Base-by-base conservation (phyloP, 768 basidiomycete species). In the Xerocomellus chrysenteron region DNA sequence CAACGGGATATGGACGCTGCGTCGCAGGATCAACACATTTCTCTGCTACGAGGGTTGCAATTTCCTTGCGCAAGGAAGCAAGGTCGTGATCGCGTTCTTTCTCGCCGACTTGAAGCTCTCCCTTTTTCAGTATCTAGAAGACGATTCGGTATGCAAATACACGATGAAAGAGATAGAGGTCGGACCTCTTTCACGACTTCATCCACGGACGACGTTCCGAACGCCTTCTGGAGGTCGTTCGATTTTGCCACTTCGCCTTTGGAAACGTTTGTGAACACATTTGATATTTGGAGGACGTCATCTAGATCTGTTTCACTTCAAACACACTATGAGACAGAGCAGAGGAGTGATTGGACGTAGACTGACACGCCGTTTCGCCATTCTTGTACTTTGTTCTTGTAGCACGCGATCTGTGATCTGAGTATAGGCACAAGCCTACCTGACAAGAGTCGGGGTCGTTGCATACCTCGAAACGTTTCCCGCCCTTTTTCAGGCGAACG, bases 361-460 rank as follows among this genome's bases (percentile, higher is more conserved):
- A 77, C 87, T 69, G 73, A 92, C 87, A 96, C 90, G 58, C 94
- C 94, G 55, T 83, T 92, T 56, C 97, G 79, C 84, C 88, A 99
- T 71, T 97, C 95, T 64, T 95, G 92, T 28, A 99, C 97, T 75
- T 98, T 98, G 75, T 99, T 99, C 80, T 98, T 96, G 79, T 98
- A 99, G 74, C 94, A 97, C 37, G 97, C 96, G 65, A 99, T 90
- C 96, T 89, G 60, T 28, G 30, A 49, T 50, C 43, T 30, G 49
- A 24, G 17, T 24, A 42, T 56, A 9, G 33, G 49, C 19, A 41
- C 40, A 14, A 30, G 33, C 50, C 9, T n/a, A 7, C 28, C 8
- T 26, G 45, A 30, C n/a, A n/a, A 49, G 24, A 24, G 11, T 49
- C 24, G 24, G 30, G 21, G 39, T 36, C 10, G 6, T 44, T 17